phyloP scores from a whole-genome alignment of 2,329 filamentous ascomycete species.

The Phialocephala sp. region DNA sequence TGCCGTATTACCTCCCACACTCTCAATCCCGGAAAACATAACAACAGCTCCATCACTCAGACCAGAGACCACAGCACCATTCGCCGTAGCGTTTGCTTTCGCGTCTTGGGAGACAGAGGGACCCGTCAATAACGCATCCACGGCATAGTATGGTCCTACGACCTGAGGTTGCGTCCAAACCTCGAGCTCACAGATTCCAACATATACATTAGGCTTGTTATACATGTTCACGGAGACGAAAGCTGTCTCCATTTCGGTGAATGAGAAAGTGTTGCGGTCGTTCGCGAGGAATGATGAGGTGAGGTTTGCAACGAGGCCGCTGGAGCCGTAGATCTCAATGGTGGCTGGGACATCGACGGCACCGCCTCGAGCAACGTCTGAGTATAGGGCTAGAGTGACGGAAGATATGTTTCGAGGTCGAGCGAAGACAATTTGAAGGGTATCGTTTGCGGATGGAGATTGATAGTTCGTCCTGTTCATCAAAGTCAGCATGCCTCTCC shows the following conservation, averaged over 20 bases:
- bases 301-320: slow-evolving; percentile 18
- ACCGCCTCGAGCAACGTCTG: slow-evolving; percentile 44
- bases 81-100: slow-evolving; percentile 17
- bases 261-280: slow-evolving; percentile 25
- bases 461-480: slow-evolving; percentile 43
- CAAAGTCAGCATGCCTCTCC: too few relatives aligned
- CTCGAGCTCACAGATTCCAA: slow-evolving; percentile 28
- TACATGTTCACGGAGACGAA: slow-evolving; percentile 26
- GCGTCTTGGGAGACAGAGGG: slow-evolving; percentile 17
- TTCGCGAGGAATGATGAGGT: slow-evolving; percentile 18
- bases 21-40: slow-evolving; percentile 21
- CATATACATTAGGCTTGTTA: slow-evolving; percentile 16
- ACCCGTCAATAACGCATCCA: slow-evolving; percentile 23
- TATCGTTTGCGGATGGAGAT: slow-evolving; percentile 44
- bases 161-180: slow-evolving; percentile 19
- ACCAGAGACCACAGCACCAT: slow-evolving; percentile 22
- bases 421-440: slow-evolving; percentile 44
- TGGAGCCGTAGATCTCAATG: slow-evolving; percentile 26
- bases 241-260: slow-evolving; percentile 11
- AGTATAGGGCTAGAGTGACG: slow-evolving; percentile 44
- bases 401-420: slow-evolving; percentile 44
- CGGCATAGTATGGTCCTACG: slow-evolving; percentile 22
- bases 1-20: slow-evolving; percentile 9
- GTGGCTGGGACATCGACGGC: slow-evolving; percentile 26
- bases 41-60: slow-evolving; percentile 14